Base-by-base conservation (phyloP, 2,329 filamentous ascomycete species). In the Davidsoniella virescens region DNA sequence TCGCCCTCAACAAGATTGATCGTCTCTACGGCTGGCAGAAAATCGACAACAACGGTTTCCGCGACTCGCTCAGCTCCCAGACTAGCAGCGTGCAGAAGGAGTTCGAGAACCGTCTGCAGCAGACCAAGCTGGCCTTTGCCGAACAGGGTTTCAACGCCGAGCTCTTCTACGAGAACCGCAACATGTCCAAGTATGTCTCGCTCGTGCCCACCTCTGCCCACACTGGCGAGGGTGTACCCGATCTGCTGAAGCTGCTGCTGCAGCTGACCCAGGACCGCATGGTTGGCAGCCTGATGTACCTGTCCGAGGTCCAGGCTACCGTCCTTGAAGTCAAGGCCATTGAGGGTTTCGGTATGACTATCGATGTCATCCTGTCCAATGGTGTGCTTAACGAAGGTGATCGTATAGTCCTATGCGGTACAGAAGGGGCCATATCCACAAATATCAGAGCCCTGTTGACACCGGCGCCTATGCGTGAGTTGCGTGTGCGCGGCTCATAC, bases 1-100 rank as follows among this genome's bases (percentile, higher is more conserved):
- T 98, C 39, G 93, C 93, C 1, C 73, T 98, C 62, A 98, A 98
- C 82, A 98, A 98, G 74, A 96, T 98, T 58, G 92, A 98, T 78
- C 87, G 92, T 77, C 80, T 98, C 14, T 98, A 95, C 64, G 87
- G 87, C 63, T 98, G 93, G 92, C 94, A 94, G 73, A 87, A 90
- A 70, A 87, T 95, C 54, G 87, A 92, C 61, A 94, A 98, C 76
- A 98, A 98, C 63, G 92, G 92, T 53, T 96, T 98, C 76, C 80
- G 87, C 61, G 90, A 96, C 65, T 90, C 83, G 67, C 71, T 98
- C 64, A 78, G 78, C 39, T 74, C 93, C 60, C 92, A 98, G 69
- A 93, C 80, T 70, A 92, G 90, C 69, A 82, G 84, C 47, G 88
- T 95, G 9, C 85, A 94, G 68, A 86, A 86, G 64, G 92, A 98